These are phyloP conservation scores for Kodamaea alishanica DNA, from an alignment of 1,139 yeast species.

Conservation along the genomic window DNA sequence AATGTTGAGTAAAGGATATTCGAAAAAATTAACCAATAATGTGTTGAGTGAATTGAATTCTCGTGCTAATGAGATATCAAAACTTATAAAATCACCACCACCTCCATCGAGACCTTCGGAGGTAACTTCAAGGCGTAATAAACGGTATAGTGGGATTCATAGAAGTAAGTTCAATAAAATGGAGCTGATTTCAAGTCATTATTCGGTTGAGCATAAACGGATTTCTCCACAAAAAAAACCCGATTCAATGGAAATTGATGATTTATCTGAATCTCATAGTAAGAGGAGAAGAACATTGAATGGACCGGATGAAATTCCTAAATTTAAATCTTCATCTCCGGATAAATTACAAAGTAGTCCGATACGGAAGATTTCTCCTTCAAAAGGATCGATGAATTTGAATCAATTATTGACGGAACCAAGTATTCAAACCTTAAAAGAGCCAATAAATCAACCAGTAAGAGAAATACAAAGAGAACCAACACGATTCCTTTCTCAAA, in stretches of 20 bases:
- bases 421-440: no score
- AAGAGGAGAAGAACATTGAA: constrained; percentile 24
- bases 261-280: constrained; percentile 12
- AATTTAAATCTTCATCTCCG: constrained; percentile 8
- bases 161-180: constrained; percentile 32
- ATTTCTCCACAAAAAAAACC: constrained; percentile 1
- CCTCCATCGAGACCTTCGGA: constrained; percentile 6
- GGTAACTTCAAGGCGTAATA: constrained; percentile 17
- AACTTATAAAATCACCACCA: constrained; percentile 15
- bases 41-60: constrained; percentile 40
- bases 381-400: constrained; percentile 39
- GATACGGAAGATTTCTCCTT: constrained; percentile 32
- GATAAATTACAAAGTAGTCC: constrained; percentile 16
- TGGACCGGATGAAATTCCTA: constrained; percentile 24
- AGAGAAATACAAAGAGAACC: no score
- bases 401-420: constrained; percentile 24
- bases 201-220: constrained; percentile 22
- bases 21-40: constrained; percentile 37
- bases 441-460: no score
- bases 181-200: constrained; percentile 43
- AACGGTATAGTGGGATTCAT: constrained; percentile 35
- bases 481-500: no score
- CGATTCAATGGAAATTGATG: constrained; percentile 1
- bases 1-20: constrained; percentile 42
- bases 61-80: constrained; percentile 32